These are phyloP conservation scores for Debaryomycetaceae sp. DNA, from an alignment of 1,139 yeast species.

Conservation along the genomic window DNA sequence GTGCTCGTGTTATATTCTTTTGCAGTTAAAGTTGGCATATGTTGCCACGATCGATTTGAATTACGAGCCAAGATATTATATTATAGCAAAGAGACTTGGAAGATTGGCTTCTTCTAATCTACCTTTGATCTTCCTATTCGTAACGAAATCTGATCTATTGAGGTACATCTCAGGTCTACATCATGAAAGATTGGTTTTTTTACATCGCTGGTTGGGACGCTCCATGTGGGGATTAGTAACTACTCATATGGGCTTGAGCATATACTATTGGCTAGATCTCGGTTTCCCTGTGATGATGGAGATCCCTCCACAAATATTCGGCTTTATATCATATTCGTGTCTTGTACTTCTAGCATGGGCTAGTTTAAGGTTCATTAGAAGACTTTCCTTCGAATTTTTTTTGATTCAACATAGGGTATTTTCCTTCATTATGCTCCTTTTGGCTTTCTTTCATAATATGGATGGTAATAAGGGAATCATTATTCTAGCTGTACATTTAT, in stretches of 20 bases:
- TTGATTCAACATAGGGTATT: conserved; percentile 42
- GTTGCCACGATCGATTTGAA: conserved; percentile 34
- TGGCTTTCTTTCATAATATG: conserved; percentile 42
- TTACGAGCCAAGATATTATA: conserved; percentile 36
- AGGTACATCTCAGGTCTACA: conserved; percentile 41
- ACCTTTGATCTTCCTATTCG: conserved; percentile 34
- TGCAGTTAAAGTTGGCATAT: conserved; percentile 25
- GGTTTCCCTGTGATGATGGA: conserved; percentile 37
- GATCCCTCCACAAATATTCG: conserved; percentile 52
- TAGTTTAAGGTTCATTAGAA: conserved; percentile 35
- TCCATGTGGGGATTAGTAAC: conserved; percentile 36
- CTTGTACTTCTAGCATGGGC: conserved; percentile 36
- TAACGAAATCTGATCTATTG: conserved; percentile 39
- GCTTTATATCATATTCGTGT: conserved; percentile 42
- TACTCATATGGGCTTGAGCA: conserved; percentile 31
- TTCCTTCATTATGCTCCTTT: conserved; percentile 41
- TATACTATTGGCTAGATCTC: conserved; percentile 39
- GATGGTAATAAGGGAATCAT: conserved; percentile 29
- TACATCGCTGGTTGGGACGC: conserved; percentile 47
- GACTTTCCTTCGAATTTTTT: conserved; percentile 42
- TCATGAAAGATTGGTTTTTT: conserved; percentile 33
- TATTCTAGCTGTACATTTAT: conserved; percentile 40
- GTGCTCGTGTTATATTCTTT: conserved; percentile 21
- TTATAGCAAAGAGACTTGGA: conserved; percentile 43
- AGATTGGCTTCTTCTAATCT: conserved; percentile 41